These are phyloP conservation scores for Kuraishia hungarica DNA, from an alignment of 805 yeast species.

Conservation along the genomic window DNA sequence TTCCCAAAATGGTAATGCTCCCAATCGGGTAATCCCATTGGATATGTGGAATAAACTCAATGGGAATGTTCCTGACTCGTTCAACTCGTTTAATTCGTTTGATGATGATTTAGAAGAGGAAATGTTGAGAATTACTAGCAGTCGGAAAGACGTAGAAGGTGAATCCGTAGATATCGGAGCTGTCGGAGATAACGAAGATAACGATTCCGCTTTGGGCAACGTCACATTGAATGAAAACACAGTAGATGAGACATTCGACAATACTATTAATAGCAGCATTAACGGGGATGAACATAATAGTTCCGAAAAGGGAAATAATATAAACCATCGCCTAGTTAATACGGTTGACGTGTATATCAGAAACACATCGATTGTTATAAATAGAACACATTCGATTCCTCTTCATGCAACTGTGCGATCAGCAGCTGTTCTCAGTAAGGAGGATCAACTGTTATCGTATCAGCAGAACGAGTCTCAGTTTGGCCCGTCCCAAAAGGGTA, in stretches of 20 bases:
- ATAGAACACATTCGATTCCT: constrained; percentile 9
- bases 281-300: background rate
- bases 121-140: background rate
- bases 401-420: constrained; percentile 14
- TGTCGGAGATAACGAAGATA: background rate
- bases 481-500: background rate
- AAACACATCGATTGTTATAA: constrained; percentile 16
- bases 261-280: background rate
- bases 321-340: background rate
- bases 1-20: background rate
- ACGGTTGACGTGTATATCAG: constrained; percentile 12
- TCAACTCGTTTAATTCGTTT: background rate
- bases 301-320: background rate
- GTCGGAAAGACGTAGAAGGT: constrained; percentile 1
- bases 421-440: constrained; percentile 16
- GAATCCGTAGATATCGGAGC: background rate
- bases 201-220: background rate
- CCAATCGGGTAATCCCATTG: background rate
- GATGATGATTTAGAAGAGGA: constrained; percentile 2
- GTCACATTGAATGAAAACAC: background rate
- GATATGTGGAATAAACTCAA: background rate
- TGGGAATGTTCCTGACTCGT: background rate
- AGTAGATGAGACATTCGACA: background rate
- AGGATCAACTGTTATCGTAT: constrained; percentile 7
- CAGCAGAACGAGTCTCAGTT: background rate